phyloP scores from a whole-genome alignment of 345 rosid species.

The Populus tremula region DNA sequence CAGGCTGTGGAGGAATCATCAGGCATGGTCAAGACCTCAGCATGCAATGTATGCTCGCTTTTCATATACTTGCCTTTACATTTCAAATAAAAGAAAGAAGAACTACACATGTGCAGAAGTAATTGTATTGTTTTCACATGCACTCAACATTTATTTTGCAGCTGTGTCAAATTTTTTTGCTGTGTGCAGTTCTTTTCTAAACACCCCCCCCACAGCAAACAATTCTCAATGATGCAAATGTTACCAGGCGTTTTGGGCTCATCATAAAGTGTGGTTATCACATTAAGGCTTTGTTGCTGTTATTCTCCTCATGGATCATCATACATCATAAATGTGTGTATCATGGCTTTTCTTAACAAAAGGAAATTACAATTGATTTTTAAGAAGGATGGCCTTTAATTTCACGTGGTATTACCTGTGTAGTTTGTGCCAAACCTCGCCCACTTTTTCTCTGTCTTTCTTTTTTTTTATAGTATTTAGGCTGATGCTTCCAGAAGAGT shows the following conservation, averaged over 20 bases:
- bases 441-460: background rate
- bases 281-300: background rate
- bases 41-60: constrained; percentile 79
- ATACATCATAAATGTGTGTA: background rate
- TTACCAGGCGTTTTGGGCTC: background rate
- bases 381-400: background rate
- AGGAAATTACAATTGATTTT: background rate
- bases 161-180: background rate
- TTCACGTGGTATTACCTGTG: background rate
- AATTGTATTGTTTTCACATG: background rate
- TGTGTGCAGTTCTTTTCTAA: too few species aligned
- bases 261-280: background rate
- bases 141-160: background rate
- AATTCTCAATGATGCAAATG: background rate
- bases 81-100: constrained; percentile 4
- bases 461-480: too few species aligned
- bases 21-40: constrained; percentile 67
- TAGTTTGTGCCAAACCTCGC: background rate
- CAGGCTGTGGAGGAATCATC: constrained; percentile 79
- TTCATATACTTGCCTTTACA: constrained; percentile 15
- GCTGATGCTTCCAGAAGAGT: constrained; percentile 4
- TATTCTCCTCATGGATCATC: background rate
- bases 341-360: background rate
- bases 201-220: too few species aligned
- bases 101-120: background rate